Base-by-base conservation (phyloP, 768 basidiomycete species). In the Dacryopinax spathularia region DNA sequence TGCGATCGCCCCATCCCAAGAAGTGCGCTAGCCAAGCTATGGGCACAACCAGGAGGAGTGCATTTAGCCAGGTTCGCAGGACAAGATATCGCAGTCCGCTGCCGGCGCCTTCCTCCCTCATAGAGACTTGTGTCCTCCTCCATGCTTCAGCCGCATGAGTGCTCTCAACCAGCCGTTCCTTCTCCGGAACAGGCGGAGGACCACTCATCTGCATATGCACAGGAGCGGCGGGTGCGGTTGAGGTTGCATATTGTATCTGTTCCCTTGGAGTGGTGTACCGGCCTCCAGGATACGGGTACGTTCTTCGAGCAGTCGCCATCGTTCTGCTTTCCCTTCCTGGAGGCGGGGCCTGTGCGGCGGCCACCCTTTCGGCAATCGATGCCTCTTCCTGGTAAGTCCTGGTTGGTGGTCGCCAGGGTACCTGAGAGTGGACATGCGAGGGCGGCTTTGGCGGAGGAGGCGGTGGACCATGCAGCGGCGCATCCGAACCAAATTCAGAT, bases 31-130 rank as follows among this genome's bases (percentile, higher is more conserved):
- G 20, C 48, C 48, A 56, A 56, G 48, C 48, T 10, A 56, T 5
- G 3, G 48, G 48, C 6, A 56, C 48, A 18, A 56, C 22, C 22
- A 56, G 48, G 4, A 56, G 20, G 12, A 56, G 48, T 22, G 48
- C 48, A 56, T 56, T 56, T 22, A 56, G 48, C 48, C 48, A 56
- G 15, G 48, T 56, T 29, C 48, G 48, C 31, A 56, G 9, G 25
- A 56, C 48, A 9, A 56, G 48, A 56, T 56, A 56, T 56, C 48
- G 48, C 25, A 56, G 31, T 25, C 48, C 48, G 48, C 48, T 56
- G 25, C 48, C 48, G 5, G 48, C 5, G 25, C 48, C 48, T 56
- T 56, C 48, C 18, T 56, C 48, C 29, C 48, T 56, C 48, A 56
- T 56, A 7, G 25, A 22, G 3, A 29, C 48, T 20, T 56, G 48